Evolutionary conservation across 1,284 basidiomycete genomes (phyloP), one percentile per base, ranked within the genome.

Genomic region (Fereydounia khargensis): DNA sequence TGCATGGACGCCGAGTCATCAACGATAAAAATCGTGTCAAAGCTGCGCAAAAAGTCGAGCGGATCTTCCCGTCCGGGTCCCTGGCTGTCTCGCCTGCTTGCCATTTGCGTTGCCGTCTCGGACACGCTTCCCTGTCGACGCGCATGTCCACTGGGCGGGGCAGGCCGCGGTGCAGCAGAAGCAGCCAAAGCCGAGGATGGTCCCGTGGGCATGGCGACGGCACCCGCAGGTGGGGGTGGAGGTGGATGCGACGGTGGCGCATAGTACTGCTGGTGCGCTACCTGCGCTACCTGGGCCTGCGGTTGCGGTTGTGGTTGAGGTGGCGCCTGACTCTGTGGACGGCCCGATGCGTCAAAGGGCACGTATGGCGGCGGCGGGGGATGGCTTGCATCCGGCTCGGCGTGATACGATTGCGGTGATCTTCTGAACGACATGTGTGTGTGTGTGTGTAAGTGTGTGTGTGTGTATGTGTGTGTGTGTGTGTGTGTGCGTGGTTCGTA

Each of bases 1-100:
- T 64, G 24, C 66, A 69, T 69, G 10, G 44, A 50, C 4, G 52
- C 52, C 10, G 36, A 42, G 32, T 69, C 66, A 41, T 69, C 66
- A 10, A 67, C 42, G 14, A 69, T 46, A 25, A 69, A 47, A 32
- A 68, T 45, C 8, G 55, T 62, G 44, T 68, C 54, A 17, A 39
- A 64, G 3, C 32, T 17, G 16, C 24, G 19, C 24, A 53, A 36
- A 22, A 50, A 30, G 9, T 47, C 40, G 13, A 64, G 33, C 14
- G 31, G 38, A 23, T 59, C 50, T 25, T 59, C 55, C 6, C 31
- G 28, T 11, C 21, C 19, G 39, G n/a, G n/a, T n/a, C n/a, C n/a
- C n/a, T n/a, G n/a, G n/a, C n/a, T n/a, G n/a, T n/a, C n/a, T n/a
- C n/a, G n/a, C n/a, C n/a, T n/a, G n/a, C n/a, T n/a, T n/a, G n/a